Evolutionary conservation across 768 basidiomycete genomes (phyloP).

Genomic region (Gloeostereum incarnatum): DNA sequence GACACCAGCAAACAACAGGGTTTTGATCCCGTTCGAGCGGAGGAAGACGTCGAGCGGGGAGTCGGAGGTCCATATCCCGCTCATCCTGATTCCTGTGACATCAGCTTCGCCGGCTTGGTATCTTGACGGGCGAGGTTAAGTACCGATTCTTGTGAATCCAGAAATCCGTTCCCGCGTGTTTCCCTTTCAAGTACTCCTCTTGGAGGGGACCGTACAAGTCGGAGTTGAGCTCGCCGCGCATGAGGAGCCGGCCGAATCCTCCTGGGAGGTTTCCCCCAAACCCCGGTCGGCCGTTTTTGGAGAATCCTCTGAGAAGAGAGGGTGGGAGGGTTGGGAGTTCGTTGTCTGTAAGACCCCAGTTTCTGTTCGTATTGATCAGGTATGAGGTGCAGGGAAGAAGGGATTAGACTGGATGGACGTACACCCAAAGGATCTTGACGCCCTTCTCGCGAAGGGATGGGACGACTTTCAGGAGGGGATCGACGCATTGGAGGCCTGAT

Average conservation of each 20-base stretch:
- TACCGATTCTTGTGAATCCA: constrained; percentile 72
- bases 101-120: no score
- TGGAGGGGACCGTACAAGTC: constrained; percentile 59
- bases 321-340: constrained; percentile 57
- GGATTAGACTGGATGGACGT: no score
- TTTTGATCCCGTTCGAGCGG: constrained; percentile 52
- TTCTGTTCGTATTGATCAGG: constrained; percentile 24
- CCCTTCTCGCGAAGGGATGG: constrained; percentile 38
- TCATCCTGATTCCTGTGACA: no score
- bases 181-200: constrained; percentile 40
- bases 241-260: constrained; percentile 44
- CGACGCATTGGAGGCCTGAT: constrained; percentile 47
- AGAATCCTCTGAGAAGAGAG: constrained; percentile 45
- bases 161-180: constrained; percentile 47
- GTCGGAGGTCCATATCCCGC: constrained; percentile 58
- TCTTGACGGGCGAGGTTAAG: no score
- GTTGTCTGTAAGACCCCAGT: constrained; percentile 63
- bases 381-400: neutral
- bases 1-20: constrained; percentile 54
- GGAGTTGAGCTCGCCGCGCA: constrained; percentile 50
- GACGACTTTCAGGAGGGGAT: constrained; percentile 40
- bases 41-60: constrained; percentile 54
- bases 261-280: constrained; percentile 48
- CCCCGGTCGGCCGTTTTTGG: constrained; percentile 34
- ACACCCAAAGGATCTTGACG: constrained; percentile 61